Base-by-base conservation (phyloP, 768 basidiomycete genomes). In the Lentinus tigrinus region DNA sequence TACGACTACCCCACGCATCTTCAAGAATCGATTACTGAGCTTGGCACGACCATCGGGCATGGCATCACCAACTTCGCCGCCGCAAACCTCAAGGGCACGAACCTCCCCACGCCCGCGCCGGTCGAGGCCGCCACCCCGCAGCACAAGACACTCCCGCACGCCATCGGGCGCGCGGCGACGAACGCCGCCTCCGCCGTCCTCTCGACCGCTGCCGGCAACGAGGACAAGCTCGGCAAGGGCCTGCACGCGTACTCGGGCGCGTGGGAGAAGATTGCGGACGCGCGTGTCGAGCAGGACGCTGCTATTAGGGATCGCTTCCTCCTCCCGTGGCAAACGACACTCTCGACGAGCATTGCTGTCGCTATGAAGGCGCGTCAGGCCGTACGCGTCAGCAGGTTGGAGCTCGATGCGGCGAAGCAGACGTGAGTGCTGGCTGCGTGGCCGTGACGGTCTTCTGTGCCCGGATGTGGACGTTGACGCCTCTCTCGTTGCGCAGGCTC, bases 71-170 rank as follows among this genome's bases (percentile, higher is more conserved):
- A 85, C 60, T 95, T 95, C 67, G 93, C 94, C 21, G 91, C 92
- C 4, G 83, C 82, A 67, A 93, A 94, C 74, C 82, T 93, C 70
- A 93, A 92, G 72, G 92, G 91, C 51, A 95, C 93, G 37, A 89
- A 88, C 70, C 81, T 95, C 39, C 93, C 94, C 44, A 79, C 84
- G 2, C 91, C 93, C 17, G 73, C 82, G 3, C 84, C 87, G 19
- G 67, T 84, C 43, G 73, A 85, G 0, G 77, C 84, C 2, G 80
- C 83, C 23, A 74, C 77, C 2, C 69, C 76, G 26, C 88, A 88
- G 66, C 94, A 95, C 79, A 98, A 98, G 85, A 98, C 97, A 0
- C 88, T 98, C 52, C 93, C 97, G 0, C 97, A 98, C 66, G 96
- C 97, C 0, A 83, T 98, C 52, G 81, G 87, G 19, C 89, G 97